phyloP scores from a whole-genome alignment of 495 filamentous ascomycete species.

The Tuber microsphaerosporum region DNA sequence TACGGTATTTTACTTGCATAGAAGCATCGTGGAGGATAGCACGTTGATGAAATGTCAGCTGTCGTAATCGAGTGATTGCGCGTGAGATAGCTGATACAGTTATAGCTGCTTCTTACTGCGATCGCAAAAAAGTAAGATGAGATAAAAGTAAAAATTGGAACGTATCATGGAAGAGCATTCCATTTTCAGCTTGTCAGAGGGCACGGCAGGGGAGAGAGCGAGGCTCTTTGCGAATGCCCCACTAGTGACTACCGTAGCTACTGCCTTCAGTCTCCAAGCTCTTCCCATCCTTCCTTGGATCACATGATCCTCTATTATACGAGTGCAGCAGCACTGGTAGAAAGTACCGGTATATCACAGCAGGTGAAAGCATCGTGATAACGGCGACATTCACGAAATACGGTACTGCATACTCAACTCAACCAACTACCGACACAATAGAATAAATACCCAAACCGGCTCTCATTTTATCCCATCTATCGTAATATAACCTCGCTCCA shows the following conservation, averaged over 20 bases:
- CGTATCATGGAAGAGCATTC: neutral
- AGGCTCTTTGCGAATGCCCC: neutral
- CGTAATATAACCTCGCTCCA: neutral
- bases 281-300: neutral
- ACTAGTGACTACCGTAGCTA: too few relatives aligned
- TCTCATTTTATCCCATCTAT: neutral
- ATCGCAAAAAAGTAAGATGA: neutral
- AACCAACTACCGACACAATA: neutral
- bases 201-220: neutral
- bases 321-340: neutral
- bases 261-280: neutral
- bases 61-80: neutral
- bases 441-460: neutral
- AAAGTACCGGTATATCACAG: neutral
- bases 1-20: neutral
- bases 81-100: neutral
- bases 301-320: neutral
- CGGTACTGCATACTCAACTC: neutral
- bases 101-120: neutral
- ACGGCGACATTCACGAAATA: neutral
- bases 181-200: neutral
- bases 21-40: neutral
- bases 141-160: neutral
- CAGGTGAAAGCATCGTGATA: neutral
- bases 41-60: neutral